Conservation (phyloP, 495 filamentous ascomycete genomes). For the Xylaria longipes region DNA sequence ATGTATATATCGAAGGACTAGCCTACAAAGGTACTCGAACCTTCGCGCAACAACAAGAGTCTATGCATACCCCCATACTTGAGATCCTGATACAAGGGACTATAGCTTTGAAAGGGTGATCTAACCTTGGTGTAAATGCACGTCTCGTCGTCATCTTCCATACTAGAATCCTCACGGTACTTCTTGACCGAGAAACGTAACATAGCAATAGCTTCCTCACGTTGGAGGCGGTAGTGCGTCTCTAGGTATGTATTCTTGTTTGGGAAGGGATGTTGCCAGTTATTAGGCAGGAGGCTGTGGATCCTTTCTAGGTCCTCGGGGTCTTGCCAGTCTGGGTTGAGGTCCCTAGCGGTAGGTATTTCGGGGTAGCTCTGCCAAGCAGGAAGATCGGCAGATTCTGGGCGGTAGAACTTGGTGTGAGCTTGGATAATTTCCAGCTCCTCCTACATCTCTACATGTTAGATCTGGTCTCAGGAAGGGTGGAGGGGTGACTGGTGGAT, state of each 20-base stretch:
- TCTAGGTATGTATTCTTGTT: slow-evolving; percentile 62
- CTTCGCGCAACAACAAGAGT: too few relatives aligned
- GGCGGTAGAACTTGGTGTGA: slow-evolving; percentile 35
- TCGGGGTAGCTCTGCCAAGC: slow-evolving; percentile 55
- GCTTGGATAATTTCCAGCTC: slow-evolving; percentile 37
- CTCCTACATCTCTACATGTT: slow-evolving; percentile 19
- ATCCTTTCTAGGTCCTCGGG: slow-evolving; percentile 42
- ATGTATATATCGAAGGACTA: too few relatives aligned
- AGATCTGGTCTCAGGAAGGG: neutral
- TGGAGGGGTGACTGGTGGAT: too few relatives aligned
- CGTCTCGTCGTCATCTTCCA: slow-evolving; percentile 62
- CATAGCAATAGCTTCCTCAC: slow-evolving; percentile 66
- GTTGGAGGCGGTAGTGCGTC: slow-evolving; percentile 69
- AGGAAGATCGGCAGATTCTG: slow-evolving; percentile 24
- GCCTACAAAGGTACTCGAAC: too few relatives aligned
- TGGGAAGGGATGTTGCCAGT: slow-evolving; percentile 45
- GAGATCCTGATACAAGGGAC: too few relatives aligned
- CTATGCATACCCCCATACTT: too few relatives aligned
- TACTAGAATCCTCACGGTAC: slow-evolving; percentile 49
- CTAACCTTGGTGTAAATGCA: slow-evolving; percentile 78
- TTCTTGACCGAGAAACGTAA: slow-evolving; percentile 64
- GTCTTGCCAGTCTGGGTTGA: slow-evolving; percentile 42
- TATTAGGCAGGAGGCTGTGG: slow-evolving; percentile 46
- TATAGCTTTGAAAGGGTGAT: slow-evolving; percentile 17
- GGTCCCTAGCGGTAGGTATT: slow-evolving; percentile 49